Evolutionary conservation across 1,284 basidiomycete species (phyloP), one percentile per base, ranked within the genome.

Genomic region (Phlebopus sp.): DNA sequence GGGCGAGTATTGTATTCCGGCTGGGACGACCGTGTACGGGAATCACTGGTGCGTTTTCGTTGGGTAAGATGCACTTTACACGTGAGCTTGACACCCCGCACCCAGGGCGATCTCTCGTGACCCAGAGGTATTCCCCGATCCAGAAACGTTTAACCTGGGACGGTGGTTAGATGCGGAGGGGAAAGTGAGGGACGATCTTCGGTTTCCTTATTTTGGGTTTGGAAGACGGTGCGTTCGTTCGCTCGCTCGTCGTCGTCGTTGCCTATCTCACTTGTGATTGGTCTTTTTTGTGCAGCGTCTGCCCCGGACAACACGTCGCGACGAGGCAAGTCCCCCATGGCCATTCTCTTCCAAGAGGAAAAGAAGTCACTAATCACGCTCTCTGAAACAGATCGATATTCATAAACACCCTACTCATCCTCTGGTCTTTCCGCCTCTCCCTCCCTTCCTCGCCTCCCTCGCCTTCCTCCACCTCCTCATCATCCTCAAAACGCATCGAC

Each of bases 11-110:
- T 47, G 57, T 8, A 72, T 72, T 19, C 70, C 70, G 14, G 63
- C 59, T 6, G 69, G 70, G 6, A 59, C 69, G 0, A 63, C 62
- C 10, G 59, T 72, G 11, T 53, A 59, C 7, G 67, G 60, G n/a
- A 68, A 66, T 47, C 68, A 70, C 41, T 71, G 70, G 69, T 51
- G 25, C 27, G 42, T 7, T 8, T 31, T 1, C 14, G 17, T 25
- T 17, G 5, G n/a, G 17, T 18, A n/a, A n/a, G n/a, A n/a, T n/a
- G n/a, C n/a, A n/a, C n/a, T n/a, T n/a, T n/a, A n/a, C n/a, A n/a
- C n/a, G n/a, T n/a, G n/a, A n/a, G n/a, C n/a, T n/a, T n/a, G n/a
- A n/a, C n/a, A n/a, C n/a, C n/a, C n/a, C n/a, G n/a, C n/a, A n/a
- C n/a, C n/a, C n/a, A 55, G 55, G 55, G 43, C 55, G 7, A 57